phyloP scores from a whole-genome alignment of 2,329 filamentous ascomycete genomes.

The Ophiostoma ulmi region DNA sequence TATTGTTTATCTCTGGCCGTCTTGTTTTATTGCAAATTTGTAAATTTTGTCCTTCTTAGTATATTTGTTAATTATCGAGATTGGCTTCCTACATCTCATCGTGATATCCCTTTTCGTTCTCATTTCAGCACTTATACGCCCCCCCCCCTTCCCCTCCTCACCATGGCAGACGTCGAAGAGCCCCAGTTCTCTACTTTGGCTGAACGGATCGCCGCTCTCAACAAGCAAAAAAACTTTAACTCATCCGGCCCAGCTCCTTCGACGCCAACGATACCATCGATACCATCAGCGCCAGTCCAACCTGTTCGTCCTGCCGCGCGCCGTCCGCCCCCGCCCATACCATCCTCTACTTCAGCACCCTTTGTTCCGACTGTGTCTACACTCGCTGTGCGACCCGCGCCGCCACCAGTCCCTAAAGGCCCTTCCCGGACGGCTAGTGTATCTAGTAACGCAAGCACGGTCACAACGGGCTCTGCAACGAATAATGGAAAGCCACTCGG shows the following conservation, averaged over 20 bases:
- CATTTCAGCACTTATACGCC: neutral
- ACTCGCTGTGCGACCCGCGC: constrained; percentile 38
- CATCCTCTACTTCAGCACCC: neutral
- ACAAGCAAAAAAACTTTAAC: constrained; percentile 54
- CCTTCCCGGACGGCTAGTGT: neutral
- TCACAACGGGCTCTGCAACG: constrained; percentile 26
- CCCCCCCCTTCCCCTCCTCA: neutral
- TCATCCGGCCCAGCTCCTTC: neutral
- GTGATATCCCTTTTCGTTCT: neutral
- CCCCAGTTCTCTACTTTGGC: constrained; percentile 56
- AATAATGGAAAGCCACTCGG: constrained; percentile 30
- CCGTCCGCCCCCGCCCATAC: constrained; percentile 22
- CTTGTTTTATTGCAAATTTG: neutral
- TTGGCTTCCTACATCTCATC: neutral
- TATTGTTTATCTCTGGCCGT: neutral
- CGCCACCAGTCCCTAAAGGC: neutral
- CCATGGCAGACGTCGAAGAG: constrained; percentile 58
- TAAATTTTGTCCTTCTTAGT: neutral
- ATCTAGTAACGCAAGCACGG: constrained; percentile 38
- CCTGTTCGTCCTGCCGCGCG: neutral
- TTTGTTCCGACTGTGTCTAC: constrained; percentile 10
- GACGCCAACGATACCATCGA: neutral
- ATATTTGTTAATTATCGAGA: neutral
- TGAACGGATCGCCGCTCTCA: constrained; percentile 60
- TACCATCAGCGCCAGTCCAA: constrained; percentile 27